These are phyloP conservation scores for Trichothecium sympodiale DNA, from an alignment of 2,329 filamentous ascomycete species.

Conservation along the genomic window DNA sequence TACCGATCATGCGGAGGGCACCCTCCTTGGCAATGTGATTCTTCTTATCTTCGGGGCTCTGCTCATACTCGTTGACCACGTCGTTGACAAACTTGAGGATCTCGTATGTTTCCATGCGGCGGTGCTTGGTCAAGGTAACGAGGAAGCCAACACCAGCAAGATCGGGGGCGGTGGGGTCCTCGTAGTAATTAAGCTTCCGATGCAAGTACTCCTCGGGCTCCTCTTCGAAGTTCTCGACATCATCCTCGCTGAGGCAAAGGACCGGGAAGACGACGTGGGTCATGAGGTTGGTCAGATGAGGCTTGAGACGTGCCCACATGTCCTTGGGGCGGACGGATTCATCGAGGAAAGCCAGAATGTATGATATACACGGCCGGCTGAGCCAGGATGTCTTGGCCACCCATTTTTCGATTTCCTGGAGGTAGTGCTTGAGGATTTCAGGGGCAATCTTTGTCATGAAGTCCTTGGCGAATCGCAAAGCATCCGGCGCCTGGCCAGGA, in stretches of 20 bases:
- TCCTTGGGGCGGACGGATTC: slow-evolving; percentile 95
- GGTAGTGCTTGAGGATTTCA: slow-evolving; percentile 90
- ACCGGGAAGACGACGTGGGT: slow-evolving; percentile 94
- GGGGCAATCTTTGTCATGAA: slow-evolving; percentile 89
- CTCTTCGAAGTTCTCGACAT: slow-evolving; percentile 85
- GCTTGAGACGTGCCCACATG: slow-evolving; percentile 91
- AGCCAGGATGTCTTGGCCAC: slow-evolving; percentile 90
- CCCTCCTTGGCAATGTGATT: slow-evolving; percentile 94
- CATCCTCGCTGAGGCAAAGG: slow-evolving; percentile 82
- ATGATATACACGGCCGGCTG: slow-evolving; percentile 85
- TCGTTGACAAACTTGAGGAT: slow-evolving; percentile 92
- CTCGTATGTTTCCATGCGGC: slow-evolving; percentile 91
- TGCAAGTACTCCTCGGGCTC: slow-evolving; percentile 96
- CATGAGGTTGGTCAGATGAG: slow-evolving; percentile 85
- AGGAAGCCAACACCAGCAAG: slow-evolving; percentile 95
- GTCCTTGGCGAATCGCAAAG: slow-evolving; percentile 73
- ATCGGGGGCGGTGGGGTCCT: slow-evolving; percentile 90
- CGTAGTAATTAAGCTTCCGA: slow-evolving; percentile 94
- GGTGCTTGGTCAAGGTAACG: slow-evolving; percentile 83
- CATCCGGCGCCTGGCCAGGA: slow-evolving; percentile 64
- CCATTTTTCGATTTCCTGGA: slow-evolving; percentile 94
- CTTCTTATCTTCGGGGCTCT: slow-evolving; percentile 76
- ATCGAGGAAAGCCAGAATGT: slow-evolving; percentile 89
- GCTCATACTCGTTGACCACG: slow-evolving; percentile 87
- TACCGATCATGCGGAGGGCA: slow-evolving; percentile 93